A percentile compares a stretch with the other conserved stretches of the same genome.
phyloP scores from a whole-genome alignment of 1,284 basidiomycete species.

The Tilletiopsis washingtonensis region DNA sequence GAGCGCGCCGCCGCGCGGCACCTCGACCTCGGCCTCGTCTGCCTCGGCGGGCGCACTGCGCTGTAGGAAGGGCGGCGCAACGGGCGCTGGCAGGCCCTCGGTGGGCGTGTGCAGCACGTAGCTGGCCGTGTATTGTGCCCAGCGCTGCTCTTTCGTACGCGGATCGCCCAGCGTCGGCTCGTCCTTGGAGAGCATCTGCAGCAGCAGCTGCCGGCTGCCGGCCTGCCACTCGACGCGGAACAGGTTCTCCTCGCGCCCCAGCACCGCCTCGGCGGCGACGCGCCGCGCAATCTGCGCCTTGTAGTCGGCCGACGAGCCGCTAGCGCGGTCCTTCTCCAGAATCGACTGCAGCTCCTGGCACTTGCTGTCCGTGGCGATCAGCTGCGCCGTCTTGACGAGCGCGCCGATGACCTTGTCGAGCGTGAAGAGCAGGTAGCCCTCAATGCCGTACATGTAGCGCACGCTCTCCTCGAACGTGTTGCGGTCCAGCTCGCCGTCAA shows the following conservation, averaged over 20 bases:
- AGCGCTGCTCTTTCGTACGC: slow-evolving; percentile 69
- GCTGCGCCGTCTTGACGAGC: slow-evolving; percentile 55
- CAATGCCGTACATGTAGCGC: slow-evolving; percentile 91
- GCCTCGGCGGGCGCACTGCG: too few species aligned
- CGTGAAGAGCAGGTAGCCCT: slow-evolving; percentile 86
- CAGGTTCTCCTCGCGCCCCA: slow-evolving; percentile 81
- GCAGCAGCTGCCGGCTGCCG: slow-evolving; percentile 60
- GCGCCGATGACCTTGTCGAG: slow-evolving; percentile 79
- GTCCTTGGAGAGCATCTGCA: slow-evolving; percentile 82
- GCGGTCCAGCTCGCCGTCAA: slow-evolving; percentile 85
- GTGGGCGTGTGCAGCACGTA: slow-evolving; percentile 54
- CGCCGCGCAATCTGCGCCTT: slow-evolving; percentile 65
- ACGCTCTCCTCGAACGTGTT: slow-evolving; percentile 85
- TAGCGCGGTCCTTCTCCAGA: slow-evolving; percentile 64
- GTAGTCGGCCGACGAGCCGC: not conserved
- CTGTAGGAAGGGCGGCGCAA: slow-evolving; percentile 41
- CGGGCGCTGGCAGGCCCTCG: slow-evolving; percentile 37
- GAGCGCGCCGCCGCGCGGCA: too few species aligned
- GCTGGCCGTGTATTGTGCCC: slow-evolving; percentile 83
- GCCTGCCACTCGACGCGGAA: slow-evolving; percentile 83
- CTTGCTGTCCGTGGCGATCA: slow-evolving; percentile 67
- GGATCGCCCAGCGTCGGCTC: slow-evolving; percentile 66
- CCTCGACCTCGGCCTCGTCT: too few species aligned
- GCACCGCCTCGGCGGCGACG: slow-evolving; percentile 69
- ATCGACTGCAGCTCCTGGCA: slow-evolving; percentile 75